Evolutionary conservation across 1,139 yeast genomes (phyloP), one percentile per base, ranked within the genome.

Genomic region (Yamadazyma dendronema): DNA sequence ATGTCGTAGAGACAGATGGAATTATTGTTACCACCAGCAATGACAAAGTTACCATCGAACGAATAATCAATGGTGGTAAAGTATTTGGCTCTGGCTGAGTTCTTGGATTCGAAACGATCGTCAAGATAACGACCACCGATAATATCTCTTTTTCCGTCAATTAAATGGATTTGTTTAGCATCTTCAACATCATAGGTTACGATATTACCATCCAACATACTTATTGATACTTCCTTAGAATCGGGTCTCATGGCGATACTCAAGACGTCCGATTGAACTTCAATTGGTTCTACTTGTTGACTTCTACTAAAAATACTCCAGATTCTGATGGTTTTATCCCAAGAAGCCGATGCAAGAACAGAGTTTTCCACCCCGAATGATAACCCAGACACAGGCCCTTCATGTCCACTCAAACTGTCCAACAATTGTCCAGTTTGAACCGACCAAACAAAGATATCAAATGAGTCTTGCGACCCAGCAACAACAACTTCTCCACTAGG

Each of bases 401-500:
- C 95, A 59, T 92, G 99, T 4, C 97, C 98, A 4, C 92, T 70
- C 35, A 92, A 70, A 16, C 87, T 76, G 54, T 94, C 98, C 39
- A 92, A 72, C 34, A 92, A 67, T 58, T 90, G 97, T 1, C 95
- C 85, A 0, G 97, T 90, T 65, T 92, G 98, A 1, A 94, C 97
- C 9, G 96, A 88, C 99, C 99, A 92, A 28, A 92, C 86, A 56
- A 85, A 90, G 38, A 92, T 85, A 46, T 87, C 96, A 61, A 82
- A 92, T 44, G 84, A 84, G 56, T 90, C 97, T 35, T 83, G 73
- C 4, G 97, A 86, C 2, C 97, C 97, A 2, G 97, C 98, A 54
- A 94, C 90, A 6, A 94, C 92, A 37, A 94, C 82, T 61, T 94
- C 98, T 19, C 97, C 98, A 58, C 96, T 85, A 22, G 97, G 97